Conservation (phyloP, 2,329 filamentous ascomycete genomes). For the Ophiocordyceps camponoti-floridani region DNA sequence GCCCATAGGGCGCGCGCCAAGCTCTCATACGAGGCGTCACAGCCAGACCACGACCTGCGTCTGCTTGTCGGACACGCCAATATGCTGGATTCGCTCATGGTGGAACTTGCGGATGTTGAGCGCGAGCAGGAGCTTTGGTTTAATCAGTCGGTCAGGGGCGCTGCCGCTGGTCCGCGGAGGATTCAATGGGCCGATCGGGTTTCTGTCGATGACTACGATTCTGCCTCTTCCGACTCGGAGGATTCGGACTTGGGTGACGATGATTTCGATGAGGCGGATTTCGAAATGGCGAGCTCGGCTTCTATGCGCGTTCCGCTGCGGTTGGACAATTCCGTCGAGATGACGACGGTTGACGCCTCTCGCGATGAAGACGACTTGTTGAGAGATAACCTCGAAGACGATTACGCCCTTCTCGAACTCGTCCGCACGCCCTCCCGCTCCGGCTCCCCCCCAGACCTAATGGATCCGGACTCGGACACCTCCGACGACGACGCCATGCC, state of each 20-base stretch:
- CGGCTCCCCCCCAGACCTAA: constrained; percentile 50
- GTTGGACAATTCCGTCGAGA: constrained; percentile 4
- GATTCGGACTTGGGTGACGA: constrained; percentile 14
- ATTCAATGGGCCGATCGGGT: constrained; percentile 78
- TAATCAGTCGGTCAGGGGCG: constrained; percentile 80
- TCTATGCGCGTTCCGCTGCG: constrained; percentile 15
- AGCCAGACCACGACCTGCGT: constrained; percentile 84
- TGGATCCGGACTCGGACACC: constrained; percentile 52
- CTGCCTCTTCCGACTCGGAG: constrained; percentile 27
- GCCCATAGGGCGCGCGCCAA: constrained; percentile 92
- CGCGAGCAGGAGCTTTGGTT: constrained; percentile 94
- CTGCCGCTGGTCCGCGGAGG: constrained; percentile 41
- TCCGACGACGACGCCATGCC: constrained; percentile 63
- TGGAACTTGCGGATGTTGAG: constrained; percentile 80
- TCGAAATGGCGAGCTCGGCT: constrained; percentile 33
- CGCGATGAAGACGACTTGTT: constrained; percentile 18
- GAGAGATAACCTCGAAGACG: constrained; percentile 43
- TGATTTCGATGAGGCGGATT: constrained; percentile 36
- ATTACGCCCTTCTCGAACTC: constrained; percentile 46
- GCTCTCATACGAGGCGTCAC: constrained; percentile 82
- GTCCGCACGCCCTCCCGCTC: constrained; percentile 51
- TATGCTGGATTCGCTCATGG: constrained; percentile 90
- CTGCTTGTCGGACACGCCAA: constrained; percentile 96
- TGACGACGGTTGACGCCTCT: neutral
- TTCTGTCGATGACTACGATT: constrained; percentile 53